Base-by-base conservation (phyloP, 2,329 filamentous ascomycete genomes). In the Penicillium sp. region DNA sequence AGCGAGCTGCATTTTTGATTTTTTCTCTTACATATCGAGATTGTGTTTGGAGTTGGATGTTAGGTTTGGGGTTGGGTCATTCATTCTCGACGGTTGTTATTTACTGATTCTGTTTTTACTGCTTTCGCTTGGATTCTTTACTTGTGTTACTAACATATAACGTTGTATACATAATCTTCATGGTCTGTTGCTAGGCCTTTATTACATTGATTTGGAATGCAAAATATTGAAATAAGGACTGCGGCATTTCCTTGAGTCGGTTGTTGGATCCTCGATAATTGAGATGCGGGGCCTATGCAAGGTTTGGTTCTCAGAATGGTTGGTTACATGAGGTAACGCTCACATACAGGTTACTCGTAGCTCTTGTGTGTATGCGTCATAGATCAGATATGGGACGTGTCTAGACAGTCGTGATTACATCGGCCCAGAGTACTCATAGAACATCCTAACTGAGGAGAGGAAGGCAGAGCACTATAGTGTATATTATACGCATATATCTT, bases 1-100 rank as follows among this genome's bases (percentile, higher is more conserved):
- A 50, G 25, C 8, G 7, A 42, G 44, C 15, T 49, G 44, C 33
- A 50, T 54, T 31, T 46, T 33, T 40, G 32, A 43, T 27, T 37
- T 41, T 28, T 39, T 33, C 3, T 42, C 13, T 9, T 33, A 27
- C 9, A 18, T n/a, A 42, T 35, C 44, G 45, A 31, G 13, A 35
- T 15, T 35, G 24, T 20, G 33, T 38, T 46, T 44, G 32, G 9
- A 31, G 33, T 18, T 28, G 20, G 29, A 4, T 24, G 10, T 1
- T 38, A 23, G 15, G 4, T 20, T 23, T 23, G 20, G 32, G 3
- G 33, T 3, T 35, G 18, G 15, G 13, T 35, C 31, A 25, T 18
- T 35, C 31, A 25, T 18, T 44, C 37, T 43, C 24, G 32, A 4
- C n/a, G 40, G 44, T 37, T 15, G 33, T 39, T 42, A 20, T 29